Evolutionary conservation across 495 filamentous ascomycete species (phyloP).

Genomic region (Hyaloscypha finlandica): DNA sequence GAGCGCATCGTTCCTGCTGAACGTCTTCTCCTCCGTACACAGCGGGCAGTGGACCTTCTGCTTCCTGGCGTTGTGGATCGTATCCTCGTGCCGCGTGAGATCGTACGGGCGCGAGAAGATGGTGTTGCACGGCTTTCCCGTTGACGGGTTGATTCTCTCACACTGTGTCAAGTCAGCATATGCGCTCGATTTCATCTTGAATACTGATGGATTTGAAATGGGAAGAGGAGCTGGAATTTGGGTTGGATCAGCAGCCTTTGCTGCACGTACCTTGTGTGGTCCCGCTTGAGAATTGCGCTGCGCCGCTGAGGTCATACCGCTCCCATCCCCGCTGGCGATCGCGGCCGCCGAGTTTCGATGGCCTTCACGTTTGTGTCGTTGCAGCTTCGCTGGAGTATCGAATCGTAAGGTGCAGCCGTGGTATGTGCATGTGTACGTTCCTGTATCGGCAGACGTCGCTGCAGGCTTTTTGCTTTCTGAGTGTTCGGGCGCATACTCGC

Average conservation of each 20-base stretch:
- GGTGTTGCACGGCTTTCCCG: constrained; percentile 93
- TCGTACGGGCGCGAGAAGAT: constrained; percentile 98
- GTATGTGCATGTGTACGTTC: constrained; percentile 94
- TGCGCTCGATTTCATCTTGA: neutral
- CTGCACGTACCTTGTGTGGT: constrained; percentile 62
- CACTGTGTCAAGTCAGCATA: constrained; percentile 46
- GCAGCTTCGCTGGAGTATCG: constrained; percentile 79
- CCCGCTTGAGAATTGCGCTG: constrained; percentile 79
- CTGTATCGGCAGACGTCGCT: constrained; percentile 70
- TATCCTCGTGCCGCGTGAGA: constrained; percentile 94
- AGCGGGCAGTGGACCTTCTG: constrained; percentile 93
- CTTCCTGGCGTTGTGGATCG: constrained; percentile 93
- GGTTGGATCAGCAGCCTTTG: neutral
- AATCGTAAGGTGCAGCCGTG: constrained; percentile 89
- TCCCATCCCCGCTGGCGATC: constrained; percentile 28
- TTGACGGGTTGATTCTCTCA: constrained; percentile 91
- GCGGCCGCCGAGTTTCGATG: constrained; percentile 65
- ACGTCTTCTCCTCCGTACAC: constrained; percentile 97
- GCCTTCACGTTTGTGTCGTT: constrained; percentile 94
- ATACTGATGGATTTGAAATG: too few relatives aligned
- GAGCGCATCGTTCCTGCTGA: constrained; percentile 87
- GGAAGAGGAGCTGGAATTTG: too few relatives aligned
- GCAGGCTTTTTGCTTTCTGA: constrained; percentile 50
- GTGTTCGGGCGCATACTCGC: constrained; percentile 43
- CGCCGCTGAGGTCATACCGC: constrained; percentile 52